These are phyloP conservation scores for Ganoderma leucocontextum DNA, from an alignment of 1,284 basidiomycete genomes.

Conservation along the genomic window DNA sequence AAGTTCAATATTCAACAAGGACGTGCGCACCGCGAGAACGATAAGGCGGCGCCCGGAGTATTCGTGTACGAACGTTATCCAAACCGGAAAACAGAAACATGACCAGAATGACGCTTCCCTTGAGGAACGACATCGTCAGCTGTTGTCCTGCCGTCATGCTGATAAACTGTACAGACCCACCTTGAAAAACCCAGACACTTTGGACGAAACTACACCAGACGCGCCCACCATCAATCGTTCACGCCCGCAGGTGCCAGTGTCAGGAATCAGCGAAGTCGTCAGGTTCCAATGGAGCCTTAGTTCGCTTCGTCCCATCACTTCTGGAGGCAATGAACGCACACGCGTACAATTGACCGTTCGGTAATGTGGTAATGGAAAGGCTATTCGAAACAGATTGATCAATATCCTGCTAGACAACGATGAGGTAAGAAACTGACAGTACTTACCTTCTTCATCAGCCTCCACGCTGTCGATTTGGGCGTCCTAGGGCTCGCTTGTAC, in stretches of 20 bases:
- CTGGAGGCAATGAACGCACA: background rate
- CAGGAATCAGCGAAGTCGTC: background rate
- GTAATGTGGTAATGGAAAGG: background rate
- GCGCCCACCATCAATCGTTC: too few species aligned
- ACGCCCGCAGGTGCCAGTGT: too few species aligned
- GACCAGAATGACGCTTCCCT: background rate
- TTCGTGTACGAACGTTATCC: background rate
- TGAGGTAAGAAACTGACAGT: background rate
- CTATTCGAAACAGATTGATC: background rate
- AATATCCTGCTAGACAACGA: background rate
- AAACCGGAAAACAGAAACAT: background rate
- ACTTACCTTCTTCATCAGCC: too few species aligned
- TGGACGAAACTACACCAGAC: background rate
- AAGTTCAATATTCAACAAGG: background rate
- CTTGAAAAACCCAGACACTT: background rate
- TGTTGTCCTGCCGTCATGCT: background rate
- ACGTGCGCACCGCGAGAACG: background rate
- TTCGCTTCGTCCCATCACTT: background rate
- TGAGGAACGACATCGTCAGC: background rate
- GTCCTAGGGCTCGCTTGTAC: background rate
- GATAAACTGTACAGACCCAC: background rate
- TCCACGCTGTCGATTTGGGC: background rate
- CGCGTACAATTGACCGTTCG: background rate
- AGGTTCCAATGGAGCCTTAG: background rate
- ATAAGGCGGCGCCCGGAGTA: background rate